Base-by-base conservation (phyloP, 192 early-diverging fungal species). In the Entophlyctis luteolus region DNA sequence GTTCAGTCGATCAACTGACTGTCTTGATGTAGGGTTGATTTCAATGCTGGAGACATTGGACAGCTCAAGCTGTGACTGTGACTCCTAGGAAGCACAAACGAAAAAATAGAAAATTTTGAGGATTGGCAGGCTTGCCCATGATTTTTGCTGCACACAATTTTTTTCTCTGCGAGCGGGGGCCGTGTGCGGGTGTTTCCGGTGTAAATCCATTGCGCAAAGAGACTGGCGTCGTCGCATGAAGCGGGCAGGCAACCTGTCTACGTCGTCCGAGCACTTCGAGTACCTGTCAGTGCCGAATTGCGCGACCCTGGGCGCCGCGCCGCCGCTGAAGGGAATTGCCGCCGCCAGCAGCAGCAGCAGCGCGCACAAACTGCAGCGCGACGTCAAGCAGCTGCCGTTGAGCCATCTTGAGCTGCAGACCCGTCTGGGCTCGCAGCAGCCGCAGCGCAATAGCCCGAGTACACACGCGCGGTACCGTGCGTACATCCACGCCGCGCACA, bases 11-110 rank as follows among this genome's bases (percentile, higher is more conserved):
- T 18, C n/a, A n/a, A 8, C 2, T 23, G 29, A 10, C 32, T 52
- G 14, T 52, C 12, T 48, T 5, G 29, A 48, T 37, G 6, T 56
- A 83, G 88, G 55, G 75, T 82, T 32, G 88, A 90, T 52, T 88
- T 90, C 63, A 77, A 77, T 42, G 62, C 79, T 36, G 84, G 86
- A 27, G 80, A 84, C 34, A 78, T 89, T 48, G 63, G 73, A 1
- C 74, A 69, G 10, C 52, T 89, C 31, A 60, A 67, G 34, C 46
- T 70, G 49, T 27, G 59, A 58, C 16, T 12, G 28, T 35, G 14
- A 37, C 32, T 38, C 16, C 18, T 14, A 37, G n/a, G 18, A 37
- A 45, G 46, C 1, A 29, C n/a, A 56, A 56, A 56, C 5, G 33
- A 56, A 16, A 56, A 52, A 52, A 6, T 16, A 52, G 22, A 52